These are phyloP conservation scores for Phialemonium atrogriseum DNA, from an alignment of 2,329 filamentous ascomycete species.

Conservation along the genomic window DNA sequence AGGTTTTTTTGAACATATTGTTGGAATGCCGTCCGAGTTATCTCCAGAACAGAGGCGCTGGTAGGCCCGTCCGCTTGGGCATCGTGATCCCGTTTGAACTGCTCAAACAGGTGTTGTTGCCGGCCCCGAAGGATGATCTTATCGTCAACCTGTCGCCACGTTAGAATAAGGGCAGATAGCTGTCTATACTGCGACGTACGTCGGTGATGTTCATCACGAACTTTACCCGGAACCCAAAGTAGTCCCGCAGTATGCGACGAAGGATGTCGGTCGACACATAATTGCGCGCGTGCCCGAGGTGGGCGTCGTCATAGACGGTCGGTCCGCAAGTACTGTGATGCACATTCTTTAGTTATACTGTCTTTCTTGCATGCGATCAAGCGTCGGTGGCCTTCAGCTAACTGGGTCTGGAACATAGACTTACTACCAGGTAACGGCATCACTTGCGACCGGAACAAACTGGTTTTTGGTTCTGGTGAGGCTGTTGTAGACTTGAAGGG, in stretches of 20 bases:
- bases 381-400: not conserved
- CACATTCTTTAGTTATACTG: not conserved
- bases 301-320: constrained; percentile 71
- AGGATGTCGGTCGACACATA: constrained; percentile 89
- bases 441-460: constrained; percentile 1
- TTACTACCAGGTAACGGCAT: constrained; percentile 3
- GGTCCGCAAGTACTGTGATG: constrained; percentile 57
- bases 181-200: constrained; percentile 48
- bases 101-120: constrained; percentile 73
- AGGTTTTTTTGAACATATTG: constrained; percentile 48
- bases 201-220: constrained; percentile 95
- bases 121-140: constrained; percentile 54
- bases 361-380: too few relatives aligned
- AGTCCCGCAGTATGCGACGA: constrained; percentile 70
- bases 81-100: constrained; percentile 53
- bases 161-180: too few relatives aligned
- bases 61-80: constrained; percentile 18
- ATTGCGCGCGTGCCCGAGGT: constrained; percentile 76
- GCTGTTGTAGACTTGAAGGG: constrained; percentile 2
- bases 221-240: constrained; percentile 73
- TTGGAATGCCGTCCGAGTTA: constrained; percentile 33
- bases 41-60: not conserved
- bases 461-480: constrained; percentile 1
- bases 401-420: not conserved
- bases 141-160: constrained; percentile 12